A percentile compares a stretch with the other conserved stretches of the same genome.
phyloP scores from a whole-genome alignment of 2,329 filamentous ascomycete species.

The Aspergillus novofumigatus region DNA sequence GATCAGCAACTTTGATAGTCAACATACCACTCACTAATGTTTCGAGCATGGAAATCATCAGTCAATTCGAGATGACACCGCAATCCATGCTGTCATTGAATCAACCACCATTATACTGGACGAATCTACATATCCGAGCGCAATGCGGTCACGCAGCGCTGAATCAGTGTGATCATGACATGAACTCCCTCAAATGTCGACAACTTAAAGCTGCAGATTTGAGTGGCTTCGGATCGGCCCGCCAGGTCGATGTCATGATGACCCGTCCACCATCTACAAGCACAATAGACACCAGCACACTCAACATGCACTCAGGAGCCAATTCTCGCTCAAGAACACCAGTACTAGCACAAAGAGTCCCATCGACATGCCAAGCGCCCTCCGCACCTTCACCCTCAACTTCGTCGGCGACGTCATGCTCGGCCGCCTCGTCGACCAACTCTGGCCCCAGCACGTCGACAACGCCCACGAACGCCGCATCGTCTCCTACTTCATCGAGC shows the following conservation, averaged over 20 bases:
- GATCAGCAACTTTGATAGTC: not conserved
- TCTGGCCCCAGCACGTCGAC: slow-evolving; percentile 32
- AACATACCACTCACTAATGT: not conserved
- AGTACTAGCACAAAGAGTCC: not conserved
- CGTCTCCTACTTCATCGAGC: slow-evolving; percentile 14
- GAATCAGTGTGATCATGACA: not conserved
- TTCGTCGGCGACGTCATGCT: slow-evolving; percentile 42
- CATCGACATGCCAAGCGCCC: not conserved
- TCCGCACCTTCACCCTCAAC: slow-evolving; percentile 24
- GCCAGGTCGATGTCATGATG: not conserved
- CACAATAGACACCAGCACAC: not conserved
- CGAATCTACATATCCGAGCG: not conserved
- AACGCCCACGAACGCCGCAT: slow-evolving; percentile 22
- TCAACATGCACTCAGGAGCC: not conserved
- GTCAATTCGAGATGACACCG: not conserved
- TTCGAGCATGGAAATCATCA: not conserved
- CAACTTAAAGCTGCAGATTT: not conserved
- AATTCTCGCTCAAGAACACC: not conserved
- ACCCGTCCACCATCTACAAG: not conserved
- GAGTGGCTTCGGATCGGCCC: not conserved
- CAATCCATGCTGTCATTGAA: not conserved
- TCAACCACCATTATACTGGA: not conserved
- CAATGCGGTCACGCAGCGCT: not conserved
- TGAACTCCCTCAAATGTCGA: not conserved
- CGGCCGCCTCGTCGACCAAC: slow-evolving; percentile 39